A percentile compares a stretch with the other conserved stretches of the same genome.
Evolutionary conservation across 2,329 filamentous ascomycete genomes (phyloP).

Genomic region (Fusarium nisikadoi): DNA sequence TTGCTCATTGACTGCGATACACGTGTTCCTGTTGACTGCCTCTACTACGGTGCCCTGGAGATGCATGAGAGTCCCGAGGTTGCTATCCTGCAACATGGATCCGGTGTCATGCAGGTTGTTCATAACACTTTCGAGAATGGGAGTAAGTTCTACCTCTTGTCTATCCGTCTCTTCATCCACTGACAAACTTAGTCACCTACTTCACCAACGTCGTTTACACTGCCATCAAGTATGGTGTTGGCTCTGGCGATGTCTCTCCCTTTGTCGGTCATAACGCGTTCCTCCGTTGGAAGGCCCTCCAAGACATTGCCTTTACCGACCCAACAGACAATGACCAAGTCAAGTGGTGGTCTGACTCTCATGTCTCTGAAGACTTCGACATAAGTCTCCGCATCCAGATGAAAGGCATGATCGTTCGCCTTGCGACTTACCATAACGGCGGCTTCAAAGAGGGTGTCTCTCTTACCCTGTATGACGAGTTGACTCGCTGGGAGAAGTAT

Average conservation of each 20-base stretch:
- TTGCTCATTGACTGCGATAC: constrained; percentile 75
- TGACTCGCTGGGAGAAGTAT: constrained; percentile 79
- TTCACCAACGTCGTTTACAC: constrained; percentile 84
- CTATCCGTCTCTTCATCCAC: neutral
- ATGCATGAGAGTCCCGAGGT: constrained; percentile 77
- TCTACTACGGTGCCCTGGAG: constrained; percentile 75
- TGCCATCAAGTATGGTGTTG: constrained; percentile 75
- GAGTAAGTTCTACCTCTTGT: constrained; percentile 42
- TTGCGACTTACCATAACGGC: constrained; percentile 74
- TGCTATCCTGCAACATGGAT: constrained; percentile 77
- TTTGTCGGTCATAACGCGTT: constrained; percentile 85
- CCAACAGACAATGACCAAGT: constrained; percentile 59
- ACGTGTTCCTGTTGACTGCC: constrained; percentile 69
- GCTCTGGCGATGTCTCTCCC: constrained; percentile 76
- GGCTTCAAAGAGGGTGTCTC: constrained; percentile 81
- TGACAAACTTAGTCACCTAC: constrained; percentile 64
- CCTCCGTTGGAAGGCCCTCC: constrained; percentile 68
- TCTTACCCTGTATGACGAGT: constrained; percentile 77
- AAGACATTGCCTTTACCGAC: constrained; percentile 39
- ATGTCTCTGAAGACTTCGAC: constrained; percentile 83
- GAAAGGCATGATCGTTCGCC: constrained; percentile 73
- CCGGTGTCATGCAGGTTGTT: constrained; percentile 81
- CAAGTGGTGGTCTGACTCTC: constrained; percentile 79
- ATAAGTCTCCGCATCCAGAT: constrained; percentile 78
- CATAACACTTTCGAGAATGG: constrained; percentile 77